Conservation (phyloP, 2,329 filamentous ascomycete genomes). For the Pseudophaeomoniella oleicola region DNA sequence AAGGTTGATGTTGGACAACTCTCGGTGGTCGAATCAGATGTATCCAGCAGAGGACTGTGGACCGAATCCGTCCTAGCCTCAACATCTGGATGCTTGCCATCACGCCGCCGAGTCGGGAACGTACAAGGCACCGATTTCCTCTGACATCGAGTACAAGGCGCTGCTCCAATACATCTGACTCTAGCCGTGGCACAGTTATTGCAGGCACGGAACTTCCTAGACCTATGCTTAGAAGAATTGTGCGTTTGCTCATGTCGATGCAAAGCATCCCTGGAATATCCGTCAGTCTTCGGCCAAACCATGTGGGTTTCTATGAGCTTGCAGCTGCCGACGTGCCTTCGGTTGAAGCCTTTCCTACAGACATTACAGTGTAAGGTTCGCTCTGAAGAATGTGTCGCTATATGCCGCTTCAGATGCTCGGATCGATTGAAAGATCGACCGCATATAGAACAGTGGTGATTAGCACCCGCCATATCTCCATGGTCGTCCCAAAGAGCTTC, state of each 20-base stretch:
- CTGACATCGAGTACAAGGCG: constrained; percentile 21
- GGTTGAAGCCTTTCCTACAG: constrained; percentile 26
- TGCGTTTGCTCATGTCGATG: constrained; percentile 25
- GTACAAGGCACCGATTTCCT: constrained; percentile 19
- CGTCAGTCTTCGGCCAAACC: not conserved
- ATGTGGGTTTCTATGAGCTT: too few species aligned
- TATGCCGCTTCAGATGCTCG: constrained; percentile 26
- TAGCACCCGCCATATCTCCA: not conserved
- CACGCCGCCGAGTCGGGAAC: too few species aligned
- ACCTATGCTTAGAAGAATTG: constrained; percentile 10
- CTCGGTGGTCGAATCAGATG: too few species aligned
- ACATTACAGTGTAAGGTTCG: constrained; percentile 23
- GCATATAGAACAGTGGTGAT: constrained; percentile 18
- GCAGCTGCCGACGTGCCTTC: constrained; percentile 18
- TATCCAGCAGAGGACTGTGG: too few species aligned
- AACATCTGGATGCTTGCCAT: too few species aligned
- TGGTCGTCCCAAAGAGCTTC: too few species aligned
- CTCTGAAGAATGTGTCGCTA: constrained; percentile 25
- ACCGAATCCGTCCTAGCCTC: too few species aligned
- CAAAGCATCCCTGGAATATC: constrained; percentile 19
- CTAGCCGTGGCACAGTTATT: constrained; percentile 22
- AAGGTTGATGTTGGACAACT: too few species aligned
- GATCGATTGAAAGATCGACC: constrained; percentile 22
- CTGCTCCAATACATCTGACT: constrained; percentile 23
- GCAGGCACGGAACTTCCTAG: constrained; percentile 21